phyloP scores from a whole-genome alignment of 768 basidiomycete species.

The Asterophora parasitica region DNA sequence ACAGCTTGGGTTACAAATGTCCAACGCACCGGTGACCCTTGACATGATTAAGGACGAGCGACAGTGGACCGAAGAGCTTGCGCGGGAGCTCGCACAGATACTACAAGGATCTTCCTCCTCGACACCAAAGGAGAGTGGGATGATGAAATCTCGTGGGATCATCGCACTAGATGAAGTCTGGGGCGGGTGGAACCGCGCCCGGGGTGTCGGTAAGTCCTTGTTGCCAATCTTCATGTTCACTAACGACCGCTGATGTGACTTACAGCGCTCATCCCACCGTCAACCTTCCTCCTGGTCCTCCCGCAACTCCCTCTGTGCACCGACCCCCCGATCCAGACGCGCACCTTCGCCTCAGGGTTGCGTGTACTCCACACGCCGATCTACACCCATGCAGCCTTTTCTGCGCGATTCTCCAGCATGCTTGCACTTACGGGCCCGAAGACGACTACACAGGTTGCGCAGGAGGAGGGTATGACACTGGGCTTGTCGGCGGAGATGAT shows the following conservation, averaged over 20 bases:
- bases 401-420: conserved; percentile 54
- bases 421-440: conserved; percentile 47
- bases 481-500: conserved; percentile 79
- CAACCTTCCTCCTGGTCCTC: conserved; percentile 74
- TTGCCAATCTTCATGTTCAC: conserved; percentile 1
- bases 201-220: conserved; percentile 71
- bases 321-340: conserved; percentile 57
- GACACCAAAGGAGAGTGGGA: conserved; percentile 33
- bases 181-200: conserved; percentile 92
- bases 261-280: conserved; percentile 83
- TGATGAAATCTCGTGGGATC: conserved; percentile 78
- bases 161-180: conserved; percentile 90
- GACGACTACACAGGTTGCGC: conserved; percentile 68
- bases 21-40: conserved; percentile 75
- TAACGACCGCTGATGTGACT: conserved; percentile 1
- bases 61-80: conserved; percentile 75
- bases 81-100: conserved; percentile 73
- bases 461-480: conserved; percentile 65
- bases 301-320: conserved; percentile 65
- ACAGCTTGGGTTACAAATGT: conserved; percentile 81
- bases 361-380: conserved; percentile 80
- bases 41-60: conserved; percentile 86
- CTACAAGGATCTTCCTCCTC: conserved; percentile 44
- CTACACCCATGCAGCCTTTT: conserved; percentile 66
- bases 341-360: conserved; percentile 71